A percentile compares a stretch with the other conserved stretches of the same genome.
phyloP scores from a whole-genome alignment of 2,329 filamentous ascomycete genomes.

The Penicillium frequentans region DNA sequence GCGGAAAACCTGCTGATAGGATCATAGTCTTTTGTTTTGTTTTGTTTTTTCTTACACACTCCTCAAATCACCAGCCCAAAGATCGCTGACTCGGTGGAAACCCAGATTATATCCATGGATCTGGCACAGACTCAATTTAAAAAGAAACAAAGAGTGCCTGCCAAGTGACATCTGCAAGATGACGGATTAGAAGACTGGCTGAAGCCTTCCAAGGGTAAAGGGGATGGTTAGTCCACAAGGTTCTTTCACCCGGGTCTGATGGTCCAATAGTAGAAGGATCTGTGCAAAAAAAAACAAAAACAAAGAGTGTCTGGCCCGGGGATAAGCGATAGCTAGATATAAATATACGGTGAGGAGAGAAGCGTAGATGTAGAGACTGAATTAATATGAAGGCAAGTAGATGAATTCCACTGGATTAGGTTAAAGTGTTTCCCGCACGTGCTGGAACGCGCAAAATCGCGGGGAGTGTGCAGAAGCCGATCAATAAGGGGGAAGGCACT shows the following conservation, averaged over 20 bases:
- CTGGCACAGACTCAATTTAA: background rate
- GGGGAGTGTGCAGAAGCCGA: constrained; percentile 23
- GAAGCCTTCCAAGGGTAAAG: background rate
- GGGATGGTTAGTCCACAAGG: background rate
- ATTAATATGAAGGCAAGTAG: background rate
- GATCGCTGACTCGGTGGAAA: background rate
- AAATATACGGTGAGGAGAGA: background rate
- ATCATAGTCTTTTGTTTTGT: background rate
- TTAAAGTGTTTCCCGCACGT: constrained; percentile 22
- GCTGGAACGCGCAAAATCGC: constrained; percentile 22
- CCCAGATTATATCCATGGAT: background rate
- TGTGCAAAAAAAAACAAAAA: background rate
- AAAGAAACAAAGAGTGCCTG: background rate
- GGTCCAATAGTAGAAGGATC: background rate
- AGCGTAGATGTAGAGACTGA: background rate
- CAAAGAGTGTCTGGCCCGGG: background rate
- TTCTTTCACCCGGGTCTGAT: constrained; percentile 1
- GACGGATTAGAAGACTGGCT: background rate
- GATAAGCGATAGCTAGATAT: background rate
- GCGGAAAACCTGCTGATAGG: background rate
- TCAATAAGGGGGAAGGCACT: constrained; percentile 17
- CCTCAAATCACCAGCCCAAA: background rate
- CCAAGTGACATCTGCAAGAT: background rate
- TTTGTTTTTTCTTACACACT: background rate
- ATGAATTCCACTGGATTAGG: constrained; percentile 6